These are phyloP conservation scores for Harrya chromipes DNA, from an alignment of 768 basidiomycete genomes.

Conservation along the genomic window DNA sequence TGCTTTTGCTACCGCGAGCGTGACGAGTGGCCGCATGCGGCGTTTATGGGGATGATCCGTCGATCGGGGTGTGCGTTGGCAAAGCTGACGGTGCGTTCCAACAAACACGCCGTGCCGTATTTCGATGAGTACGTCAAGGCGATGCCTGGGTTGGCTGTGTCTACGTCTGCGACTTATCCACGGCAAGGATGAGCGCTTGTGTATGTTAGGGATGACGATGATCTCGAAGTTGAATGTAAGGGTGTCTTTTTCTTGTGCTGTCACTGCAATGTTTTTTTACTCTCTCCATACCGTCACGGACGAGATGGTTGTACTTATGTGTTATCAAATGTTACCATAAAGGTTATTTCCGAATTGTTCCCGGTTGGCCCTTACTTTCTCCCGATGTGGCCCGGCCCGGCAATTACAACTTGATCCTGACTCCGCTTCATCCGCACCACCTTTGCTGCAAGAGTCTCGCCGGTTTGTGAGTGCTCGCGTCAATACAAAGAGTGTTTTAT, in stretches of 20 bases:
- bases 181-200: too few species aligned
- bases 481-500: too few species aligned
- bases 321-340: too few species aligned
- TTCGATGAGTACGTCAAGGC: conserved; percentile 22
- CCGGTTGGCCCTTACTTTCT: too few species aligned
- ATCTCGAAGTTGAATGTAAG: neutral
- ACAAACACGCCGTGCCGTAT: conserved; percentile 16
- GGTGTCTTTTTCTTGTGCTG: neutral
- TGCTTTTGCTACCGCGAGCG: conserved; percentile 31
- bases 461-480: too few species aligned
- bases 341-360: too few species aligned
- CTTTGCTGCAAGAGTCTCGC: too few species aligned
- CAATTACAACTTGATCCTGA: too few species aligned
- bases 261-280: too few species aligned
- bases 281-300: neutral
- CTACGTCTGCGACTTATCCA: conserved; percentile 3
- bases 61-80: conserved; percentile 26
- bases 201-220: neutral
- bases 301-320: too few species aligned
- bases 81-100: conserved; percentile 25
- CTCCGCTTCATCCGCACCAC: too few species aligned
- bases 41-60: conserved; percentile 22
- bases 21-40: conserved; percentile 26
- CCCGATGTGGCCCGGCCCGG: too few species aligned
- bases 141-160: conserved; percentile 21